phyloP scores from a whole-genome alignment of 192 early-diverging fungal species.

The Allomyces macrogynus region DNA sequence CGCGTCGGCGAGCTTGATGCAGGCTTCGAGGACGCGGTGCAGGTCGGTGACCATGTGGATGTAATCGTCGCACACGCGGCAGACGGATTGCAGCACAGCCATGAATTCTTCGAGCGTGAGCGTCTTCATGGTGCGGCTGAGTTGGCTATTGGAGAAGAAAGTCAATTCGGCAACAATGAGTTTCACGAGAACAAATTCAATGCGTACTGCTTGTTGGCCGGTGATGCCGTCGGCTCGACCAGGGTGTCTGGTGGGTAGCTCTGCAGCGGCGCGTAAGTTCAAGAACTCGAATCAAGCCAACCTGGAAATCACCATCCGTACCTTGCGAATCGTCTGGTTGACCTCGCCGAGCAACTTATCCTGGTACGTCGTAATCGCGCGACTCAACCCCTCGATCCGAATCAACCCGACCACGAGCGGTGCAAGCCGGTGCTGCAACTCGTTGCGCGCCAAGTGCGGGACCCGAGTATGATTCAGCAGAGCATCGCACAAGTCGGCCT shows the following conservation, averaged over 20 bases:
- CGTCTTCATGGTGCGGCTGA: not conserved
- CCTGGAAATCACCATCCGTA: slow-evolving; percentile 12
- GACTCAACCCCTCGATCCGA: slow-evolving; percentile 41
- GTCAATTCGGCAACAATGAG: too few species aligned
- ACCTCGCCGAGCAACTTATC: slow-evolving; percentile 56
- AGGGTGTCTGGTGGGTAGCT: slow-evolving; percentile 18
- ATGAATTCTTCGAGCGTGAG: not conserved
- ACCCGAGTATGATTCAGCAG: slow-evolving; percentile 36
- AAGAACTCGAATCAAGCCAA: too few species aligned
- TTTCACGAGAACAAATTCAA: slow-evolving; percentile 5
- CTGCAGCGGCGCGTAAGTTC: slow-evolving; percentile 1
- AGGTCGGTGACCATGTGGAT: too few species aligned
- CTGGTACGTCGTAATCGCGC: slow-evolving; percentile 53
- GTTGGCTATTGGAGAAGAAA: too few species aligned
- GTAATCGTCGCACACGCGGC: not conserved
- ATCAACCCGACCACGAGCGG: slow-evolving; percentile 62
- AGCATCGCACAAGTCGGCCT: slow-evolving; percentile 43
- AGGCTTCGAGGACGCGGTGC: too few species aligned
- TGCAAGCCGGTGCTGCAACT: slow-evolving; percentile 30
- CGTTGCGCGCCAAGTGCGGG: slow-evolving; percentile 8
- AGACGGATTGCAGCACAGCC: not conserved
- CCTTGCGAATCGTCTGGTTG: slow-evolving; percentile 53
- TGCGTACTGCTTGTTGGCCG: slow-evolving; percentile 14
- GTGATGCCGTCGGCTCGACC: slow-evolving; percentile 1
- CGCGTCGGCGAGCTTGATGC: not conserved